phyloP scores from a whole-genome alignment of 768 basidiomycete genomes.

The Coprinellus aureogranulatus region DNA sequence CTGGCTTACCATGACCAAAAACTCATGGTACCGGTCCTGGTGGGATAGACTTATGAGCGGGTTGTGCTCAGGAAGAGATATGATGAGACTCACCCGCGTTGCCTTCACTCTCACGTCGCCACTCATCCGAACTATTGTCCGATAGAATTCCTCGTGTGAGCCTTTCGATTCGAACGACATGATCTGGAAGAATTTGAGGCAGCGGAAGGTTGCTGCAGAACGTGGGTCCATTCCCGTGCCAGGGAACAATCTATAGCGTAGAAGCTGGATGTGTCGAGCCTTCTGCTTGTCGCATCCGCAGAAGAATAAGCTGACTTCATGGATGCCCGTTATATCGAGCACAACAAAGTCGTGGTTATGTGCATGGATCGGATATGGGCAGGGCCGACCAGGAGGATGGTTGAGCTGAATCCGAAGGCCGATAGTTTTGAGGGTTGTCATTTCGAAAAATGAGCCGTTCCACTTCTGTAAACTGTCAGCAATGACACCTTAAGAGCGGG shows the following conservation, averaged over 20 bases:
- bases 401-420: conserved; percentile 28
- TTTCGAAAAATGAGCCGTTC: conserved; percentile 14
- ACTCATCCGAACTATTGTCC: conserved; percentile 16
- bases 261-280: conserved; percentile 24
- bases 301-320: conserved; percentile 27
- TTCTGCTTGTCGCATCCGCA: conserved; percentile 25
- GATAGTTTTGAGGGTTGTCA: conserved; percentile 16
- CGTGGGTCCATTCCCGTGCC: conserved; percentile 26
- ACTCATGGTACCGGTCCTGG: conserved; percentile 27
- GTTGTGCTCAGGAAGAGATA: neutral
- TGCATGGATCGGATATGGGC: conserved; percentile 10
- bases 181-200: conserved; percentile 24
- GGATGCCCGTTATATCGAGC: conserved; percentile 29
- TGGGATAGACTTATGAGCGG: neutral
- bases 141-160: conserved; percentile 28
- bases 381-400: conserved; percentile 15
- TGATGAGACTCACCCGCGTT: conserved; percentile 14
- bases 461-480: neutral
- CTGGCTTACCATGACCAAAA: conserved; percentile 21
- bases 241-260: conserved; percentile 28
- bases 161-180: conserved; percentile 28
- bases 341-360: conserved; percentile 25
- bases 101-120: conserved; percentile 23
- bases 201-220: conserved; percentile 23
- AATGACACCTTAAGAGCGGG: neutral